Base-by-base conservation (phyloP, 768 basidiomycete species). In the Phallus indusiatus region DNA sequence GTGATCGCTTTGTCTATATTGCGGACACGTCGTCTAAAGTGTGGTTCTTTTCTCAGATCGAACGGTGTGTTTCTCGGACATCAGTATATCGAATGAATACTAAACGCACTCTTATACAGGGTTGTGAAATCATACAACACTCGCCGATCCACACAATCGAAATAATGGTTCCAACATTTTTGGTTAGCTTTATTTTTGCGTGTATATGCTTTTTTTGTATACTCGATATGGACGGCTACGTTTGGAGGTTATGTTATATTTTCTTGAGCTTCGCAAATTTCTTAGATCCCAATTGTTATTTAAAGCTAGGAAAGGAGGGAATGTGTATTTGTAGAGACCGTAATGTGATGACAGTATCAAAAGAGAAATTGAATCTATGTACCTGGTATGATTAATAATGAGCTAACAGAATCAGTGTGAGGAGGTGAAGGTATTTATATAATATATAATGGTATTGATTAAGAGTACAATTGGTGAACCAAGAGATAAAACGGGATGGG, bases 41-140 rank as follows among this genome's bases (percentile, higher is more conserved):
- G 7, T 91, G 89, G 89, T 90, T 91, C 73, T 91, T 90, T 70
- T 77, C 76, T 21, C 83, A 88, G 66, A 81, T 91, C 46, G 84
- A 84, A 22, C 61, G 50, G 57, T 59, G 34, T 35, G 57, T 59
- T 16, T 18, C 11, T 48, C 28, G 17, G 9, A 4, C 42, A 42
- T 3, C n/a, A 4, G 14, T 42, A 12, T 37, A 42, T 42, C 16
- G 42, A n/a, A 42, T 14, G 42, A n/a, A 10, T 11, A 42, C 42
- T 42, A 14, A 42, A n/a, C n/a, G 12, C n/a, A 14, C 16, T 20
- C 7, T 33, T 53, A 16, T 16, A 17, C 33, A 76, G 79, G 9
- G 85, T 91, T 48, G 89, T 90, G 20, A 88, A 87, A 67, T 70
- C 81, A 42, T 90, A 85, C 71, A 91, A 90, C 71, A 77, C 82